Evolutionary conservation across 805 yeast genomes (phyloP).

Genomic region (Candida sonorensis): DNA sequence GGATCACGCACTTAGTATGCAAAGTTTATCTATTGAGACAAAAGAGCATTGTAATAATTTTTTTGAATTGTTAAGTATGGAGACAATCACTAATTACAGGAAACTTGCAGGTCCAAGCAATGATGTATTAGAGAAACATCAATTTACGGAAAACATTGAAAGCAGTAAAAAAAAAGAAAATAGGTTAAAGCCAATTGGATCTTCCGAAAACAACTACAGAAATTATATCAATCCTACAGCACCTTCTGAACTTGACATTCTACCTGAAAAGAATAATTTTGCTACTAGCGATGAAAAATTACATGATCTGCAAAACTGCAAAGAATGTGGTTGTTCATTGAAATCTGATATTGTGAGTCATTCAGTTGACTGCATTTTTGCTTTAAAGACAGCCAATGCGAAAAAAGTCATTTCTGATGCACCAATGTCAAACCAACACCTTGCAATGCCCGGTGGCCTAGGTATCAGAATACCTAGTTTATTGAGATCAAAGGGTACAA

Average conservation of each 20-base stretch:
- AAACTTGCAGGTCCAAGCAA: slow-evolving; percentile 12
- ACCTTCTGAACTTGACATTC: slow-evolving; percentile 9
- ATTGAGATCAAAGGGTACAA: slow-evolving; percentile 14
- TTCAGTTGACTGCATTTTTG: slow-evolving; percentile 9
- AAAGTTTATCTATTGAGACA: slow-evolving; percentile 22
- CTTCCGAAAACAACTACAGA: too few species aligned
- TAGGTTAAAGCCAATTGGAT: too few species aligned
- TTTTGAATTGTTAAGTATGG: slow-evolving; percentile 20
- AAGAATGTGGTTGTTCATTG: slow-evolving; percentile 11
- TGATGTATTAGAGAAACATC: slow-evolving; percentile 12
- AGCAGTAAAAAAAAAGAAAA: slow-evolving; percentile 9
- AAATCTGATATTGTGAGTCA: slow-evolving; percentile 13
- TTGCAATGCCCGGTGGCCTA: slow-evolving; percentile 20
- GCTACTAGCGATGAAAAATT: too few species aligned
- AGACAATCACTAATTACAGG: slow-evolving; percentile 14
- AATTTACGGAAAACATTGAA: slow-evolving; percentile 9
- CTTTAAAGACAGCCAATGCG: neutral
- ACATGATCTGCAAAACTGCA: slow-evolving; percentile 9
- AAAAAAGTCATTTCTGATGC: slow-evolving; percentile 8
- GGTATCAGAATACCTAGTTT: slow-evolving; percentile 21
- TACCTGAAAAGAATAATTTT: slow-evolving; percentile 4
- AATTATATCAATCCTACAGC: slow-evolving; percentile 9
- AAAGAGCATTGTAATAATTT: slow-evolving; percentile 25
- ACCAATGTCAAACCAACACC: slow-evolving; percentile 18
- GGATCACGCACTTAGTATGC: slow-evolving; percentile 34